These are phyloP conservation scores for Arctium minus DNA, from an alignment of 129 eudicot genomes.

Conservation along the genomic window DNA sequence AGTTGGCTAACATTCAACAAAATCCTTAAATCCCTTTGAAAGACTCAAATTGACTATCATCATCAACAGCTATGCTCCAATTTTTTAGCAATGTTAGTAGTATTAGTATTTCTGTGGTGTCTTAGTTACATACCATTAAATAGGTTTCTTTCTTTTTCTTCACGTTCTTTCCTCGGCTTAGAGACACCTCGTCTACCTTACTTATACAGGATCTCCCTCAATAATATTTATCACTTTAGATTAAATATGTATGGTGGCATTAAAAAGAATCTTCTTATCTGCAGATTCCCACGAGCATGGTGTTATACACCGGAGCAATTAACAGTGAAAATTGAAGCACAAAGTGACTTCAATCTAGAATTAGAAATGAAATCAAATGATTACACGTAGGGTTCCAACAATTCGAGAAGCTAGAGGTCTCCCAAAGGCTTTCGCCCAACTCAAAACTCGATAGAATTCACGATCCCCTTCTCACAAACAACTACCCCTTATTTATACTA, in stretches of 20 bases:
- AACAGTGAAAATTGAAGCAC: no score
- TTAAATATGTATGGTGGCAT: neutral
- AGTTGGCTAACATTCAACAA: neutral
- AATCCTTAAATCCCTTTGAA: neutral
- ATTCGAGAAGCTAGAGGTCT: no score
- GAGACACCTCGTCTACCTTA: no score
- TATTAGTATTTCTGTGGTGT: neutral
- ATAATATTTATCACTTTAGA: neutral
- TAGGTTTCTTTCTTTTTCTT: neutral
- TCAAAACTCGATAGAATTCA: no score
- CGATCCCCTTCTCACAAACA: no score
- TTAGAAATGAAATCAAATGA: no score
- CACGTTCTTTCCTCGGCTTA: neutral
- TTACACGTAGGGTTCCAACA: no score
- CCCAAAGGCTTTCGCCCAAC: no score
- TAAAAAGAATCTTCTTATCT: neutral
- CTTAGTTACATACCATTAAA: neutral
- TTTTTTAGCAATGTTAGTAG: neutral
- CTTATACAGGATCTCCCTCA: neutral
- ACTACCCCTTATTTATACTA: no score
- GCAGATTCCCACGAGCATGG: neutral
- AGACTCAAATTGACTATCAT: neutral
- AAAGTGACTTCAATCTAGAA: no score
- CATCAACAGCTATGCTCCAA: neutral
- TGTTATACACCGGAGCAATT: neutral